Conservation (phyloP, 108 stramenopile species). For the Fistulifera solaris region DNA sequence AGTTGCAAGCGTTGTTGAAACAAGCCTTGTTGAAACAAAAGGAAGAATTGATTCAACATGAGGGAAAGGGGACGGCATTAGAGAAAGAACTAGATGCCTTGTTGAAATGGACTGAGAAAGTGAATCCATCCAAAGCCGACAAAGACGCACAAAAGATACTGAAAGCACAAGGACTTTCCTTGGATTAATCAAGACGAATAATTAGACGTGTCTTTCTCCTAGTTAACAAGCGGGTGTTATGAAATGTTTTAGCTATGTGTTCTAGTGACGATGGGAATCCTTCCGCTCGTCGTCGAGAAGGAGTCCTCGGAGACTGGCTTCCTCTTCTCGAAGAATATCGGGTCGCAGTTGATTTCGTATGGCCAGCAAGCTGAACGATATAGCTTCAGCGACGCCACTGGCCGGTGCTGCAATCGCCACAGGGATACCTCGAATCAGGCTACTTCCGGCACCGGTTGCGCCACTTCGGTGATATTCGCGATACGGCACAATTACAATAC, state of each 20-base stretch:
- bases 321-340: slow-evolving; percentile 73
- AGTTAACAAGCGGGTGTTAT: neutral
- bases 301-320: slow-evolving; percentile 31
- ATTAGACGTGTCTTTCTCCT: neutral
- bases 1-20: slow-evolving; percentile 55
- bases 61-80: slow-evolving; percentile 55
- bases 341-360: slow-evolving; percentile 74
- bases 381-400: slow-evolving; percentile 68
- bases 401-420: slow-evolving; percentile 63
- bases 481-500: slow-evolving; percentile 63
- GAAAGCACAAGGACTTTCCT: slow-evolving; percentile 41
- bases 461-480: slow-evolving; percentile 58
- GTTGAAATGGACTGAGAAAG: slow-evolving; percentile 67
- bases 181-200: slow-evolving; percentile 6
- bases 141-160: slow-evolving; percentile 77
- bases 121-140: slow-evolving; percentile 71
- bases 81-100: slow-evolving; percentile 66
- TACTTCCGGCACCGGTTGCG: slow-evolving; percentile 46
- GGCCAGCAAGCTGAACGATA: slow-evolving; percentile 70
- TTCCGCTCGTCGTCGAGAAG: slow-evolving; percentile 1
- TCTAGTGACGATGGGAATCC: neutral
- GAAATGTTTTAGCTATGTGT: neutral
- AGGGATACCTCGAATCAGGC: slow-evolving; percentile 65
- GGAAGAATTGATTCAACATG: slow-evolving; percentile 43
- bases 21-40: slow-evolving; percentile 64